Evolutionary conservation across 208 protist species (phyloP).

Genomic region (Wallacemonas sp.): DNA sequence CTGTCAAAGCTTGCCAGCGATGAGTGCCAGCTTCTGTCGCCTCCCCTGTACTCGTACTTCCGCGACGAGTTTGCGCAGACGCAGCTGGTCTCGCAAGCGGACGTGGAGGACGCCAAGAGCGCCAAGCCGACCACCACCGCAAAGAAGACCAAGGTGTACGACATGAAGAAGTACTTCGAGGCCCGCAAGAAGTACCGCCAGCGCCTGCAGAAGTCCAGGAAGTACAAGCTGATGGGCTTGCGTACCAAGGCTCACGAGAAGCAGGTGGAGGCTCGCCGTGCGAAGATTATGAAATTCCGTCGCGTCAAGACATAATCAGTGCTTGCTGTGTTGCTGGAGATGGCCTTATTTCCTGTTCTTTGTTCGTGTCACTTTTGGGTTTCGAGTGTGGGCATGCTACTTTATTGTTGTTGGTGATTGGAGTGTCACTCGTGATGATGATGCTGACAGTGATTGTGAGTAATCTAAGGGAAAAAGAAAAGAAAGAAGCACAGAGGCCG

Average conservation of each 20-base stretch:
- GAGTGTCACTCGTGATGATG: too few species aligned
- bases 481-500: too few species aligned
- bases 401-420: too few species aligned
- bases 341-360: too few species aligned
- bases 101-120: constrained; percentile 90
- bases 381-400: too few species aligned
- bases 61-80: constrained; percentile 82
- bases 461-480: too few species aligned
- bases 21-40: constrained; percentile 89
- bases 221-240: constrained; percentile 84
- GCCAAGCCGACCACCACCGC: constrained; percentile 71
- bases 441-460: too few species aligned
- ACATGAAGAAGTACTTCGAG: constrained; percentile 91
- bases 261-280: constrained; percentile 85
- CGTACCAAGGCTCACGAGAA: constrained; percentile 88
- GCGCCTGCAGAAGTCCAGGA: constrained; percentile 80
- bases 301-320: constrained; percentile 88
- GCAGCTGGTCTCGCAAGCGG: constrained; percentile 87
- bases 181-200: constrained; percentile 88
- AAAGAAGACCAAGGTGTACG: constrained; percentile 90
- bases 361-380: too few species aligned
- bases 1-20: constrained; percentile 84
- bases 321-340: too few species aligned
- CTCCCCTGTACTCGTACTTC: constrained; percentile 91
- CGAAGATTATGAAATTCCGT: constrained; percentile 88